Evolutionary conservation across 1,284 basidiomycete species (phyloP), one percentile per base, ranked within the genome.

Genomic region (Cutaneotrichosporon cavernicola): DNA sequence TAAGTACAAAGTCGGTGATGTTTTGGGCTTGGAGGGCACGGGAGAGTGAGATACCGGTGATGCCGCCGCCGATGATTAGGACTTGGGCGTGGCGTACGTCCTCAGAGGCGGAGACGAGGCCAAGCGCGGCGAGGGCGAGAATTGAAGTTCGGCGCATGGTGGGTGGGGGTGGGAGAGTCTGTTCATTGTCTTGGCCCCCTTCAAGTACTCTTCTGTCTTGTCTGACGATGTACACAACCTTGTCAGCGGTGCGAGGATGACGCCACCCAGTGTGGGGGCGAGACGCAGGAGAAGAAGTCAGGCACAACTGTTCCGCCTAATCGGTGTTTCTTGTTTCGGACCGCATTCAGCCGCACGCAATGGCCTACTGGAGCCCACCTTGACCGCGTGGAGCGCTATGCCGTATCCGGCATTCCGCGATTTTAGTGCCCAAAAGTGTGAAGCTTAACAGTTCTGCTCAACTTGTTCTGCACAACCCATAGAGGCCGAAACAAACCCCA

Each of bases 11-110:
- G 72, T 88, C 82, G 38, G 84, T 70, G 67, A 88, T 81, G n/a
- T 86, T 86, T 61, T 69, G 64, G 36, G 83, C 79, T 36, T 82
- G 77, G 9, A 90, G 81, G 0, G 86, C 85, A 18, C 85, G 85
- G 2, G 88, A 88, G 21, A 87, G 86, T 36, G 86, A 86, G 50
- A 89, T 81, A 10, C 89, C 88, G 1, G 88, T 76, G 50, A 89
- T 84, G 5, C 88, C 88, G 47, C 86, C 88, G 4, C 88, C 88
- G 16, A 86, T 81, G 59, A 86, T 84, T 62, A 86, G 81, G 21
- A 85, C 82, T 22, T 72, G 64, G 40, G 68, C 68, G n/a, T 46
- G 55, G 18, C 21, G 36, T 21, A 43, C 14, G 26, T 43, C 55
- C 1, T 52, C 22, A 14, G 22, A 14, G 26, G 22, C 26, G 26